Conservation (phyloP, 306 rosid genomes). For the barrel medic (Medicago truncatula) region MtrunA17r5.0-ANR NC_053042.1:39205501-39206000, state of each 20-base stretch:
- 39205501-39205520: not conserved
- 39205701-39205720: slow-evolving; percentile 21
- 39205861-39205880: slow-evolving; percentile 89
- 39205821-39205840: slow-evolving; percentile 95
- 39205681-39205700: slow-evolving; percentile 54
- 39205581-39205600: slow-evolving; percentile 58
- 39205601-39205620: slow-evolving; percentile 91
- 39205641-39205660: slow-evolving; percentile 98
- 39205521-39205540: not conserved
- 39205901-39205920: slow-evolving; percentile 91
- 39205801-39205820: slow-evolving; percentile 98
- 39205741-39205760: not conserved
- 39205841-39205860: slow-evolving; percentile 93
- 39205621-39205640: slow-evolving; percentile 95
- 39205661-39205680: slow-evolving; percentile 96
- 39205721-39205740: slow-evolving; percentile 21
- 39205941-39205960: not conserved
- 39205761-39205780: slow-evolving; percentile 25
- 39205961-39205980: slow-evolving; percentile 5
- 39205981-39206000: not conserved
- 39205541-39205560: not conserved
- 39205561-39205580: not conserved
- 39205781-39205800: slow-evolving; percentile 72
- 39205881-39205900: slow-evolving; percentile 77
- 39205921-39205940: slow-evolving; percentile 53